Base-by-base conservation (phyloP, 2,329 filamentous ascomycete genomes). In the Sporothrix curviconia region DNA sequence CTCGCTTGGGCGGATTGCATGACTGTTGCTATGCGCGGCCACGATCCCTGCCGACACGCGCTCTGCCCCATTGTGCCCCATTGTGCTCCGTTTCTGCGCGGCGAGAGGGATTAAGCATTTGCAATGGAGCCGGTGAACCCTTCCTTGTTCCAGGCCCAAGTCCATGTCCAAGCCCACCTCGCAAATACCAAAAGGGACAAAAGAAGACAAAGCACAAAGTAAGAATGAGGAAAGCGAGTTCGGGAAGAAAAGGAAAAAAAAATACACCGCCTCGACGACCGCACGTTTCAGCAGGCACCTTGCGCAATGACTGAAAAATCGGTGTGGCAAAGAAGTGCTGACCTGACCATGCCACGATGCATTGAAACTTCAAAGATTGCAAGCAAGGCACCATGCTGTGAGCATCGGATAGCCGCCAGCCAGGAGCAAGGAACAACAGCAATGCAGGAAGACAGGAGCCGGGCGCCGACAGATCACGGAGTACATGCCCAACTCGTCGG, bases 1-100 rank as follows among this genome's bases (percentile, higher is more conserved):
- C n/a, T 46, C 25, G 52, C 52, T 44, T 55, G 19, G 52, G 44
- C 30, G 28, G 51, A 55, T 36, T 24, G 17, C 52, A 37, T 24
- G 19, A 36, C 49, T 54, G 51, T 47, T 42, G 22, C 42, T 36
- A 36, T 55, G 42, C 52, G 42, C 17, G 11, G 40, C 52, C 17
- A 7, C 17, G 17, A 42, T 24, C 51, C 39, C 19, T 43, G 51
- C 19, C 39, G 44, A 37, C 36, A 32, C 25, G 36, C 37, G 25
- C 37, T 15, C 17, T 24, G n/a, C n/a, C n/a, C n/a, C n/a, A n/a
- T n/a, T n/a, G n/a, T n/a, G n/a, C n/a, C n/a, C n/a, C n/a, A n/a
- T n/a, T n/a, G n/a, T n/a, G n/a, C n/a, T n/a, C n/a, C n/a, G n/a
- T n/a, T n/a, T n/a, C n/a, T n/a, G n/a, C n/a, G n/a, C n/a, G 36